Evolutionary conservation across 2,329 filamentous ascomycete genomes (phyloP).

Genomic region (Trichophyton simii): DNA sequence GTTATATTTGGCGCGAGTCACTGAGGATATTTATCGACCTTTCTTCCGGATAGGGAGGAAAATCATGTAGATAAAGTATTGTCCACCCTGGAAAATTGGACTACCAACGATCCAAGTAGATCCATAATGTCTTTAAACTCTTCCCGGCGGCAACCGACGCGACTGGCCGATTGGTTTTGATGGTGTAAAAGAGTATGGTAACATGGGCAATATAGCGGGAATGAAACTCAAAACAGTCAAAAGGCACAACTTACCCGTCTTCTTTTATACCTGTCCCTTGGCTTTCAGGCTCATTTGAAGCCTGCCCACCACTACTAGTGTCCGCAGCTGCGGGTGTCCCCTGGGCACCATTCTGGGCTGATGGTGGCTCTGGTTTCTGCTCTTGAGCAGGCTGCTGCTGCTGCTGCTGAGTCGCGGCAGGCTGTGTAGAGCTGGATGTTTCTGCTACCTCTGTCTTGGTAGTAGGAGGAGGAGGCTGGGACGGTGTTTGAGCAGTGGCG

Average conservation of each 20-base stretch:
- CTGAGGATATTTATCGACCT: neutral
- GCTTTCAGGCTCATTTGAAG: constrained; percentile 22
- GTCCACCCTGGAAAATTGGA: neutral
- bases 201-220: neutral
- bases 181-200: neutral
- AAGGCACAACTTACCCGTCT: constrained; percentile 62
- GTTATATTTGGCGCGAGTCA: neutral
- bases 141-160: neutral
- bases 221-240: neutral
- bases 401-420: neutral
- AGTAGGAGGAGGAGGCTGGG: neutral
- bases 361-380: neutral
- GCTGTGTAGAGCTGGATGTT: neutral
- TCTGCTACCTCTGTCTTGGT: neutral
- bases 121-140: neutral
- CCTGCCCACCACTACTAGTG: neutral
- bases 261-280: constrained; percentile 55
- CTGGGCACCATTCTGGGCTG: neutral
- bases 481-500: neutral
- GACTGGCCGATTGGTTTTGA: neutral
- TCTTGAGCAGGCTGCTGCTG: neutral
- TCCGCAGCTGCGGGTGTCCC: neutral
- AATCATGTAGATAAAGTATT: too few relatives aligned
- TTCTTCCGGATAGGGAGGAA: neutral
- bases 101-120: too few relatives aligned